Percentiles rank a stretch among this genome's conserved stretches.
Evolutionary conservation across 1,284 basidiomycete genomes (phyloP).

Genomic region (Cutaneotrichosporon sp.): DNA sequence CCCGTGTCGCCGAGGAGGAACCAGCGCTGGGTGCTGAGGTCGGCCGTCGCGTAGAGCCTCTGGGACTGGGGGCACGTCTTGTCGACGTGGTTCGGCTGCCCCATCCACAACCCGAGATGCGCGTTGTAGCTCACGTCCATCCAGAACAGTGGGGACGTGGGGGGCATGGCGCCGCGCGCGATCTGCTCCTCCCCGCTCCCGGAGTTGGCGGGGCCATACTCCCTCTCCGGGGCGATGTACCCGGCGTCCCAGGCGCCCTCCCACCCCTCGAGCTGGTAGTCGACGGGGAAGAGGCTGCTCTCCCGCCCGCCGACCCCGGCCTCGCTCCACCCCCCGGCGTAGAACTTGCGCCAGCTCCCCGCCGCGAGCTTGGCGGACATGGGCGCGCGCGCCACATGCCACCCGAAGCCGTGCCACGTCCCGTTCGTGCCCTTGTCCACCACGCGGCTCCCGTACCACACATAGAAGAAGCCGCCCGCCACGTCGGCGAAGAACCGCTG

Average conservation of each 20-base stretch:
- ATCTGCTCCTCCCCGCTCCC: constrained; percentile 13
- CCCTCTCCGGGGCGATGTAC: constrained; percentile 9
- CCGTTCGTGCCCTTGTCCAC: constrained; percentile 17
- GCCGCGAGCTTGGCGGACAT: constrained; percentile 11
- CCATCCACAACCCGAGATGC: constrained; percentile 21
- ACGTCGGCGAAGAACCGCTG: constrained; percentile 17
- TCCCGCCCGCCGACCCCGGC: constrained; percentile 18
- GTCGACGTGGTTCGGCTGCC: constrained; percentile 17
- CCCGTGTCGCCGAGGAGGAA: constrained; percentile 18
- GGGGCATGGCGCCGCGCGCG: constrained; percentile 3
- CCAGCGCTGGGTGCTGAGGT: constrained; percentile 20
- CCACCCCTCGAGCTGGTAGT: not conserved
- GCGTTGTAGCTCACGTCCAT: constrained; percentile 23
- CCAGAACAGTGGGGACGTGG: constrained; percentile 16
- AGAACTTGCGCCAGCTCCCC: constrained; percentile 20
- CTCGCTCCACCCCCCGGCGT: constrained; percentile 17
- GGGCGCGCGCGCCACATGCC: constrained; percentile 20
- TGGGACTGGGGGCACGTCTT: constrained; percentile 14
- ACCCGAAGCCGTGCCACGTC: constrained; percentile 15
- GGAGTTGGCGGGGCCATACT: constrained; percentile 12
- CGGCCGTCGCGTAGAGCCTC: constrained; percentile 15
- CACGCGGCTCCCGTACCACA: constrained; percentile 19
- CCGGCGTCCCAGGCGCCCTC: constrained; percentile 3
- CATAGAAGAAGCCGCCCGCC: constrained; percentile 19
- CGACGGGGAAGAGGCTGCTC: constrained; percentile 14